Evolutionary conservation across 352 stramenopile genomes (phyloP).

Genomic region (Globisporangium sylvaticum): DNA sequence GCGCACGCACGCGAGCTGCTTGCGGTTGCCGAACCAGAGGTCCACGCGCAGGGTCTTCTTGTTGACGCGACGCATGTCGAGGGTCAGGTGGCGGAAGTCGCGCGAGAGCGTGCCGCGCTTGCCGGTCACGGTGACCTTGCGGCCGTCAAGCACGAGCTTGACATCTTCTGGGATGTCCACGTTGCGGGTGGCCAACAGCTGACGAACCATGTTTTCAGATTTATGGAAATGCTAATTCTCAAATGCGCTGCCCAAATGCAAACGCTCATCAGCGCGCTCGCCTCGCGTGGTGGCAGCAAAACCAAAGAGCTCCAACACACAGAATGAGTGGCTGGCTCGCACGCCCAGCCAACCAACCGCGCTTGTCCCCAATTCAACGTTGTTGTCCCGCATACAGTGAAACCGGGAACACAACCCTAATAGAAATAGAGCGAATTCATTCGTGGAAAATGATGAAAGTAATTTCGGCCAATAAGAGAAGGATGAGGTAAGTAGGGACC

Average conservation of each 20-base stretch:
- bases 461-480: not conserved
- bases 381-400: too few species aligned
- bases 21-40: slow-evolving; percentile 99
- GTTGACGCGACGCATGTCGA: slow-evolving; percentile 93
- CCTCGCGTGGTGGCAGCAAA: not conserved
- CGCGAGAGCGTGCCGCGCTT: slow-evolving; percentile 93
- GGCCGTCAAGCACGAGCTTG: slow-evolving; percentile 91
- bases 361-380: not conserved
- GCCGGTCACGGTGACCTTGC: slow-evolving; percentile 95
- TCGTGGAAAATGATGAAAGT: not conserved
- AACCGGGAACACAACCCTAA: not conserved
- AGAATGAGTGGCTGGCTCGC: not conserved
- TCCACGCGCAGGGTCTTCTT: slow-evolving; percentile 94
- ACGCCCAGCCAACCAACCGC: slow-evolving; percentile 17
- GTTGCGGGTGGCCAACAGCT: slow-evolving; percentile 91
- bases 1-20: slow-evolving; percentile 97
- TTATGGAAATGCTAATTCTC: slow-evolving; percentile 62
- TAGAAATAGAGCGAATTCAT: not conserved
- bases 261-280: not conserved
- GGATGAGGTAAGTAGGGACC: not conserved
- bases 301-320: not conserved
- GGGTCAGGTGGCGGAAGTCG: slow-evolving; percentile 97
- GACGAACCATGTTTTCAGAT: slow-evolving; percentile 65
- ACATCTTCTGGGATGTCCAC: slow-evolving; percentile 94
- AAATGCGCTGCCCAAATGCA: slow-evolving; percentile 30